These are phyloP conservation scores for Scleroderma citrinum DNA, from an alignment of 768 basidiomycete species.

Conservation along the genomic window DNA sequence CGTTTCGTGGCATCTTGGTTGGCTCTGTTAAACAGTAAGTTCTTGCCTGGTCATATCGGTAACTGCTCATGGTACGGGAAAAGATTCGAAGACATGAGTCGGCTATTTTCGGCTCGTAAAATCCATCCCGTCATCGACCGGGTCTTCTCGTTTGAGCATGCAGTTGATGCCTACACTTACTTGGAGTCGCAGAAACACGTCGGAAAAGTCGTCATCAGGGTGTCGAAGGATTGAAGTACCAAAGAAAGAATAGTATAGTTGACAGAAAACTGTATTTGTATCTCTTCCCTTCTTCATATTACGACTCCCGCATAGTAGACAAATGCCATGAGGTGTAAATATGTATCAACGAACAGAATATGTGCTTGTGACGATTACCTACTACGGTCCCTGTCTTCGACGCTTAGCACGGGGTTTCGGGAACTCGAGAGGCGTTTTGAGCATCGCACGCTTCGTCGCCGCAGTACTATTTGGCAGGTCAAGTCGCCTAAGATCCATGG, in stretches of 20 bases:
- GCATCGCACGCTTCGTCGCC: slow-evolving; percentile 62
- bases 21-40: slow-evolving; percentile 56
- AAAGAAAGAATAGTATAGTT: too few relatives aligned
- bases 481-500: slow-evolving; percentile 60
- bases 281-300: too few relatives aligned
- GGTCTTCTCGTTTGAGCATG: slow-evolving; percentile 53
- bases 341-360: neutral
- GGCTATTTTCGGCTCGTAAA: slow-evolving; percentile 34
- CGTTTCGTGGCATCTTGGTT: slow-evolving; percentile 47
- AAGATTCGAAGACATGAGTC: too few relatives aligned
- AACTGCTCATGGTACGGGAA: too few relatives aligned
- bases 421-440: slow-evolving; percentile 75
- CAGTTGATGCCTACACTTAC: slow-evolving; percentile 46
- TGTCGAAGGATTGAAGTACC: slow-evolving; percentile 24
- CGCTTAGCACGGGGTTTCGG: slow-evolving; percentile 52
- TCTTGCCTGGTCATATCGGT: too few relatives aligned
- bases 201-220: slow-evolving; percentile 56
- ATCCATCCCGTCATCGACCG: slow-evolving; percentile 50
- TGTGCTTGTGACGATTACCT: neutral
- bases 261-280: too few relatives aligned
- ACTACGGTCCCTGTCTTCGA: slow-evolving; percentile 13
- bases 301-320: too few relatives aligned
- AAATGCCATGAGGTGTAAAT: too few relatives aligned
- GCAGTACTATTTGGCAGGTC: slow-evolving; percentile 61
- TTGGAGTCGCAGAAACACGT: slow-evolving; percentile 51